A percentile compares a stretch with the other conserved stretches of the same genome.
These are phyloP conservation scores for Polytolypa hystricis DNA, from an alignment of 2,329 filamentous ascomycete genomes.

Conservation along the genomic window DNA sequence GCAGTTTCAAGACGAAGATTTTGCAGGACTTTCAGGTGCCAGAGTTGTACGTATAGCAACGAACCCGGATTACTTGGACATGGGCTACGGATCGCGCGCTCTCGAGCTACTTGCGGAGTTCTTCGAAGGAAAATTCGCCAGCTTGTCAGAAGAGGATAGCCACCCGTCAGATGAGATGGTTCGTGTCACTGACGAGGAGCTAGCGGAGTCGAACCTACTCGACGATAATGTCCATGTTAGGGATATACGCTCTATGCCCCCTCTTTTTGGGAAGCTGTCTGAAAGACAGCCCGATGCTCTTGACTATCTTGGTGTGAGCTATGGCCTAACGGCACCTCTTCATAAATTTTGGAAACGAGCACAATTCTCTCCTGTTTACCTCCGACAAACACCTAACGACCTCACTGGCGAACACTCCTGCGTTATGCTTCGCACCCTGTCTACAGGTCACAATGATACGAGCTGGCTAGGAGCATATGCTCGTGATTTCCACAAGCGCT, in stretches of 20 bases:
- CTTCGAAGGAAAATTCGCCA: slow-evolving; percentile 87
- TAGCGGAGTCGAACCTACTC: slow-evolving; percentile 63
- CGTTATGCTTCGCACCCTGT: slow-evolving; percentile 83
- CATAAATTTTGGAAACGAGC: slow-evolving; percentile 97
- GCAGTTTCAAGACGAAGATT: slow-evolving; percentile 96
- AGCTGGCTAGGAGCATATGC: slow-evolving; percentile 87
- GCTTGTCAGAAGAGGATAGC: slow-evolving; percentile 60
- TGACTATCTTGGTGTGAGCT: slow-evolving; percentile 92
- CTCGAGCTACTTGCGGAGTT: slow-evolving; percentile 81
- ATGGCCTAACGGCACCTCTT: slow-evolving; percentile 73
- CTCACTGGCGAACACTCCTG: slow-evolving; percentile 95
- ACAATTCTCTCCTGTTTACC: slow-evolving; percentile 77
- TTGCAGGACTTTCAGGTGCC: slow-evolving; percentile 84
- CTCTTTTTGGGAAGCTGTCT: slow-evolving; percentile 77
- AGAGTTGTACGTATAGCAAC: slow-evolving; percentile 90
- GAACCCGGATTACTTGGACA: slow-evolving; percentile 81
- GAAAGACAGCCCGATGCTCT: slow-evolving; percentile 70
- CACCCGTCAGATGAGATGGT: slow-evolving; percentile 50
- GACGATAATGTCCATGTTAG: slow-evolving; percentile 83
- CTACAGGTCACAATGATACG: slow-evolving; percentile 49
- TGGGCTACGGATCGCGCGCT: slow-evolving; percentile 89
- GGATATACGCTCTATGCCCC: slow-evolving; percentile 84
- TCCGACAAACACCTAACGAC: slow-evolving; percentile 91
- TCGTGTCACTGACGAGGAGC: slow-evolving; percentile 70
- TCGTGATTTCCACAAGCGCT: slow-evolving; percentile 88